These are phyloP conservation scores for Mrakia gelida DNA, from an alignment of 768 basidiomycete genomes.

Conservation along the genomic window DNA sequence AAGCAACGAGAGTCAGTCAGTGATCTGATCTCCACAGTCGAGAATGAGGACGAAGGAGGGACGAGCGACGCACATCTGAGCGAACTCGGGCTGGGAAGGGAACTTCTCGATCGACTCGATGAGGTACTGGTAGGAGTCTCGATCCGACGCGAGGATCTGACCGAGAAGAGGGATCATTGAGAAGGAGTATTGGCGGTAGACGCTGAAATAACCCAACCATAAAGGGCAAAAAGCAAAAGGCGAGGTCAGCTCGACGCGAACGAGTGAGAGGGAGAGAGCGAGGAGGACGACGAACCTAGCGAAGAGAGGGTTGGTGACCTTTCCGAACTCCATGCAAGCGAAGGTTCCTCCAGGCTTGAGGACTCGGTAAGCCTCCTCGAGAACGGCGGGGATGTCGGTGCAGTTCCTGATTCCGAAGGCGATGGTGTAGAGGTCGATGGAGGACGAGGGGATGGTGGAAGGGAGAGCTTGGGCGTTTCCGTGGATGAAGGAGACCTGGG, in stretches of 20 bases:
- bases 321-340: slow-evolving; percentile 93
- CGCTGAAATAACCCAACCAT: slow-evolving; percentile 48
- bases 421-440: slow-evolving; percentile 95
- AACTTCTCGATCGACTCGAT: slow-evolving; percentile 96
- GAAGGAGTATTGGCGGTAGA: slow-evolving; percentile 95
- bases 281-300: slow-evolving; percentile 56
- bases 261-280: neutral
- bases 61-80: slow-evolving; percentile 56
- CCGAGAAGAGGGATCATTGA: slow-evolving; percentile 89
- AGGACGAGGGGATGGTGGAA: slow-evolving; percentile 64
- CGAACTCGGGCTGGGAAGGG: slow-evolving; percentile 81
- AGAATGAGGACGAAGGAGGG: neutral
- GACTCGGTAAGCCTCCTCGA: slow-evolving; percentile 85
- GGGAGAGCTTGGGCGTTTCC: slow-evolving; percentile 84
- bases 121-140: slow-evolving; percentile 84
- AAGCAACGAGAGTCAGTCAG: neutral
- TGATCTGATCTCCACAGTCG: too few species aligned
- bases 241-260: neutral
- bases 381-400: slow-evolving; percentile 81
- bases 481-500: slow-evolving; percentile 86
- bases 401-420: slow-evolving; percentile 98
- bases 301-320: slow-evolving; percentile 79
- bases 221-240: neutral
- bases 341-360: slow-evolving; percentile 94
- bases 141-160: slow-evolving; percentile 92